Percentiles rank a stretch among this genome's conserved stretches.
phyloP scores from a whole-genome alignment of 2,329 filamentous ascomycete species.

The Phialophora chinensis region DNA sequence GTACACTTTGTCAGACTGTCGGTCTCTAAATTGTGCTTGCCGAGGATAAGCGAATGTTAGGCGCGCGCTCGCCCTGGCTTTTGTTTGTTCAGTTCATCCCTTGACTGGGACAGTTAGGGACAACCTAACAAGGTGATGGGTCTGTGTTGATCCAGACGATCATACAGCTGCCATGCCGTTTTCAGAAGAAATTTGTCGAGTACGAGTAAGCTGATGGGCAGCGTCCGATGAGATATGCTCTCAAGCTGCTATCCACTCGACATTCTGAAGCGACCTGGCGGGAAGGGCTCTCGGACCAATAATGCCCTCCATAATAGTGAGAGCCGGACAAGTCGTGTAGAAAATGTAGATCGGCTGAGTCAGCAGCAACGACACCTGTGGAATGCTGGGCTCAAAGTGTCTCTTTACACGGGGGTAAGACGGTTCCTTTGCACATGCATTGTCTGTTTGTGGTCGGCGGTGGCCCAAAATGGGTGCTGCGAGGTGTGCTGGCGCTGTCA shows the following conservation, averaged over 20 bases:
- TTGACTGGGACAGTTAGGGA: neutral
- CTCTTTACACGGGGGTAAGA: neutral
- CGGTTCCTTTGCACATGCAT: neutral
- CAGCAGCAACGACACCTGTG: neutral
- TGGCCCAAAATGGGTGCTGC: neutral
- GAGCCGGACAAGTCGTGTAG: neutral
- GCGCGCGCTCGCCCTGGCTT: neutral
- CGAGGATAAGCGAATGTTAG: neutral
- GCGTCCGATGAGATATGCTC: neutral
- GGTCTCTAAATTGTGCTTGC: neutral
- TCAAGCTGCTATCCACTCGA: neutral
- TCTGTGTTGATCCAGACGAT: neutral
- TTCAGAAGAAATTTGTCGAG: neutral
- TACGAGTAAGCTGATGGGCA: neutral
- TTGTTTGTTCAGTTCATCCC: neutral
- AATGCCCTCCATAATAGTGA: neutral
- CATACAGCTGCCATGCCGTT: neutral
- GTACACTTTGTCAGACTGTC: neutral
- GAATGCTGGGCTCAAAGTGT: neutral
- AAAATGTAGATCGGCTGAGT: neutral
- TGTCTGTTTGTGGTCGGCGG: neutral
- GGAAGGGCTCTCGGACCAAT: neutral
- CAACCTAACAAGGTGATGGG: neutral
- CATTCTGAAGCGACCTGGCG: neutral
- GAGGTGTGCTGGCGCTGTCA: neutral